These are phyloP conservation scores for Aristolochia californica DNA, from an alignment of 164 flowering plant species.

Conservation along the genomic window DNA sequence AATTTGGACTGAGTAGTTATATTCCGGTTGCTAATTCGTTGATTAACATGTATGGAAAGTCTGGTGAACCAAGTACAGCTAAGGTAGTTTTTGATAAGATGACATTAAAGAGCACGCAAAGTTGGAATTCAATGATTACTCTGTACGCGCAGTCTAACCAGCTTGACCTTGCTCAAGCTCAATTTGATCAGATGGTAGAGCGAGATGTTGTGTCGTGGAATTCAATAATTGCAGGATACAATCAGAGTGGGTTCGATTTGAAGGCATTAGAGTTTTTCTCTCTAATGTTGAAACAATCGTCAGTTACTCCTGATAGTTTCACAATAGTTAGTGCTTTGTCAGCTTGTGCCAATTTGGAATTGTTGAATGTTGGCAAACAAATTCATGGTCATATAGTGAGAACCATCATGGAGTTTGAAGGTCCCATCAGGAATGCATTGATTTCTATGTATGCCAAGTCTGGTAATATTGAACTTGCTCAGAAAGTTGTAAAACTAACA, in stretches of 20 bases:
- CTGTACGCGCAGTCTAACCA: conserved; percentile 43
- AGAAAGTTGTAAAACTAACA: conserved; percentile 29
- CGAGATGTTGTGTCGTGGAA: conserved; percentile 24
- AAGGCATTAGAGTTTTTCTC: conserved; percentile 19
- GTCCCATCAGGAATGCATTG: conserved; percentile 64
- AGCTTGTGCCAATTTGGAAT: conserved; percentile 25
- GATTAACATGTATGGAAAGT: conserved; percentile 77
- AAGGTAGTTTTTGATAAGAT: conserved; percentile 53
- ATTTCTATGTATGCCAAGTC: conserved; percentile 77
- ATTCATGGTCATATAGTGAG: conserved; percentile 36
- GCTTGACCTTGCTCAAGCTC: conserved; percentile 45
- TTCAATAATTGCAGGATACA: conserved; percentile 22
- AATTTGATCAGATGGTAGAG: conserved; percentile 36
- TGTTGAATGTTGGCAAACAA: conserved; percentile 20
- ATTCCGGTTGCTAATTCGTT: conserved; percentile 64
- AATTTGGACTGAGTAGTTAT: conserved; percentile 43
- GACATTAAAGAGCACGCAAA: conserved; percentile 31
- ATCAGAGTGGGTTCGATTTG: conserved; percentile 16
- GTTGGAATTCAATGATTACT: conserved; percentile 61
- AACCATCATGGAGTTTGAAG: conserved; percentile 19
- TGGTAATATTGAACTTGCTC: conserved; percentile 48
- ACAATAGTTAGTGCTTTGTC: conserved; percentile 41
- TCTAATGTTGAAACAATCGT: conserved; percentile 14
- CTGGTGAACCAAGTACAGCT: conserved; percentile 45
- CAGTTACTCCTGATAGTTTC: conserved; percentile 17